Conservation (phyloP, 306 rosid genomes). For the Trifolium pratense region DNA sequence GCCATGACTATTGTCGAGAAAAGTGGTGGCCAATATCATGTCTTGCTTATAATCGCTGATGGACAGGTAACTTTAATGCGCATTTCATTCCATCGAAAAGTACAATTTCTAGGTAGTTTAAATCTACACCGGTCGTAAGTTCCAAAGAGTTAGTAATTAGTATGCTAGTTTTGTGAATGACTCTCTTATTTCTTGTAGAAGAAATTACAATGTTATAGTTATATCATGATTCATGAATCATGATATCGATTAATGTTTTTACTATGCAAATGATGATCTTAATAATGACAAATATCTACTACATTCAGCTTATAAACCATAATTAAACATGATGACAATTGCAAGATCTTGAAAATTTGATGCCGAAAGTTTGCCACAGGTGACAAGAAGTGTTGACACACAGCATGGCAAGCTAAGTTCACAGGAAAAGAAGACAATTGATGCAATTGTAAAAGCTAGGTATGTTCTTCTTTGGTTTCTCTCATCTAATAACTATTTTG, state of each 20-base stretch:
- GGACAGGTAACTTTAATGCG: constrained; percentile 67
- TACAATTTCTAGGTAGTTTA: background rate
- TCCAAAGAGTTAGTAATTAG: background rate
- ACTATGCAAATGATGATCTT: no score
- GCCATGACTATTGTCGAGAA: constrained; percentile 85
- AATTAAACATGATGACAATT: background rate
- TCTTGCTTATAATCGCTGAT: constrained; percentile 88
- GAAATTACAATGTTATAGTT: no score
- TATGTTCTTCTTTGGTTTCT: constrained; percentile 40
- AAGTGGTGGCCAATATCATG: constrained; percentile 93
- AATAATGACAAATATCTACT: no score
- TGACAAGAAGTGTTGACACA: constrained; percentile 83
- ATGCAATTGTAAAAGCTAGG: constrained; percentile 95
- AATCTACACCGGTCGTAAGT: background rate
- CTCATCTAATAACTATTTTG: constrained; percentile 6
- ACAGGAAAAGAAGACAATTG: constrained; percentile 77
- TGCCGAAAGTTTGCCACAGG: constrained; percentile 50
- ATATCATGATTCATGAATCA: no score
- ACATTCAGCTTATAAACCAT: no score
- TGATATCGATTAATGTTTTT: no score
- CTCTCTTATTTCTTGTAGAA: background rate
- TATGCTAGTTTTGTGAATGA: constrained; percentile 8
- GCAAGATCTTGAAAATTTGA: constrained; percentile 20
- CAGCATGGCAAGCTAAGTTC: constrained; percentile 66
- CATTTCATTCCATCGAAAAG: constrained; percentile 9